Evolutionary conservation across 2,329 filamentous ascomycete genomes (phyloP), one percentile per base, ranked within the genome.

Genomic region (Myriosclerotinia scirpicola): DNA sequence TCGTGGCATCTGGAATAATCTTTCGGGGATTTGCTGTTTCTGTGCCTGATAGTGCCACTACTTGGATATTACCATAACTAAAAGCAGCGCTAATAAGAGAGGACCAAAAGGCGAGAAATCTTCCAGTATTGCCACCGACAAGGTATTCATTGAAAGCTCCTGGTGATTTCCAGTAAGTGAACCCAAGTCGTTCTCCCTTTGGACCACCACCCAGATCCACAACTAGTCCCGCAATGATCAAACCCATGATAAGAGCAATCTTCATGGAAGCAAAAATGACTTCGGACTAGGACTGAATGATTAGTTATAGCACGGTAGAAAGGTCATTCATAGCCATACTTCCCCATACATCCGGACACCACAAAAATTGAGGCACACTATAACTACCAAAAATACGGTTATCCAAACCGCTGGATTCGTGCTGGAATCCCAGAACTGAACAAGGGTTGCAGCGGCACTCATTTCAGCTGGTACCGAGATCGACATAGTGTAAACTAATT

Each of bases 61-160:
- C 81, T 71, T 87, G 84, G 36, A 81, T 78, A 61, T 81, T 81
- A 48, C 82, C 81, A 65, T 81, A 83, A 11, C 79, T 78, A 71
- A 82, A 83, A 46, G 78, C 78, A 38, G 78, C 81, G 67, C 77
- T 80, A 52, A 75, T 80, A 15, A 85, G 81, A 64, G 80, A 81
- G 11, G 76, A 78, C 69, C 71, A 75, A 67, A 75, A 74, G 48
- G 77, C 76, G 15, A 91, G 81, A 73, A 92, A 91, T 17, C 82
- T 80, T 26, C 88, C 89, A 0, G 80, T 81, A 83, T 50, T 73
- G 83, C 80, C 44, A 22, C 5, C 88, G 81, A 40, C 90, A 87
- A 90, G 83, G 73, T 88, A 86, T 71, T 89, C 84, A 48, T 87
- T 86, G 70, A 90, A 89, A 0, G 88, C 86, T 0, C 88, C 89